phyloP scores from a whole-genome alignment of 495 filamentous ascomycete genomes.

The Talaromyces nanjingensis region DNA sequence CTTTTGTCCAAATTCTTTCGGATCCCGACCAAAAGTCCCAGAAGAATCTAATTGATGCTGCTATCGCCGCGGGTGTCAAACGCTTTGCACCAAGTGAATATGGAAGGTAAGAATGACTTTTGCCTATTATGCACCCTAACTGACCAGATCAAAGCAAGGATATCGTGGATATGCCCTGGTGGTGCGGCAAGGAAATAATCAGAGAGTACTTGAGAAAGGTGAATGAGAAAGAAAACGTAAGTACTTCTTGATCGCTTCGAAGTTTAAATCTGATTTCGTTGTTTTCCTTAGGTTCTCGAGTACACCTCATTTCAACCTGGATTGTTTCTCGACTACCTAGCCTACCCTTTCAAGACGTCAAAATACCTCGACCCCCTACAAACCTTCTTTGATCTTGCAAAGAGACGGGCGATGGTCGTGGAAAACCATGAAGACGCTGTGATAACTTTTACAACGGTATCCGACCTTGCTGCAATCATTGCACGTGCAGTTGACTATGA shows the following conservation, averaged over 20 bases:
- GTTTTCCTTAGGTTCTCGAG: conserved; percentile 34
- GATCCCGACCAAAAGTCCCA: conserved; percentile 28
- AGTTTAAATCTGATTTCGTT: neutral
- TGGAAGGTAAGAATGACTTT: conserved; percentile 3
- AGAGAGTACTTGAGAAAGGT: conserved; percentile 37
- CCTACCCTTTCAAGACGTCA: conserved; percentile 34
- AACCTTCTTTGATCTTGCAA: conserved; percentile 33
- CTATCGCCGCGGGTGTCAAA: conserved; percentile 46
- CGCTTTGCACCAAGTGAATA: conserved; percentile 34
- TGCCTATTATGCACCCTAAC: neutral
- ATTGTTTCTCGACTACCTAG: conserved; percentile 42
- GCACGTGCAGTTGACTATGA: conserved; percentile 38
- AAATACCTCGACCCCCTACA: conserved; percentile 34
- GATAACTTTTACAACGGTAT: conserved; percentile 34
- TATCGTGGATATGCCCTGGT: conserved; percentile 25
- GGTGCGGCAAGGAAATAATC: conserved; percentile 32
- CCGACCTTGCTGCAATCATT: conserved; percentile 34
- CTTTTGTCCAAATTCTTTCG: conserved; percentile 29
- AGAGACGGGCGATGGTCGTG: conserved; percentile 36
- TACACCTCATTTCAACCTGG: conserved; percentile 47
- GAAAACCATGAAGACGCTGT: conserved; percentile 29
- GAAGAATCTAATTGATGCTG: conserved; percentile 46
- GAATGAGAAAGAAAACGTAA: conserved; percentile 36
- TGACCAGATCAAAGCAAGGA: conserved; percentile 4
- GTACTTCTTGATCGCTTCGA: neutral